Evolutionary conservation across 2,329 filamentous ascomycete genomes (phyloP).

Genomic region (Orbilia oligospora): DNA sequence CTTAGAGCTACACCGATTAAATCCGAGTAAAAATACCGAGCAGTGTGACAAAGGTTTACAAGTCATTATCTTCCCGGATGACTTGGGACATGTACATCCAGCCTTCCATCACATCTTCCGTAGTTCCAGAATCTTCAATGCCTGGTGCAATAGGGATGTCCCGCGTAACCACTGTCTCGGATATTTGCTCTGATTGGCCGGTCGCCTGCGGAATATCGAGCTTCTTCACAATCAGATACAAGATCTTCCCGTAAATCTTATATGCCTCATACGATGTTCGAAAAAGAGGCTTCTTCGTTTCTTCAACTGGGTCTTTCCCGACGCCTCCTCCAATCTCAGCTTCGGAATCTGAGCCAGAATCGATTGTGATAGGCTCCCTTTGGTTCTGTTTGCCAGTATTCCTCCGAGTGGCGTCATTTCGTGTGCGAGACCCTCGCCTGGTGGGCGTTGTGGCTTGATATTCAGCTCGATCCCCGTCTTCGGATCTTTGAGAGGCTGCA

Average conservation of each 20-base stretch:
- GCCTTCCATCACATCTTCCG: constrained; percentile 78
- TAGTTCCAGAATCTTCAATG: constrained; percentile 60
- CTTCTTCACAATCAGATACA: constrained; percentile 85
- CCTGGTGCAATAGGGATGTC: constrained; percentile 51
- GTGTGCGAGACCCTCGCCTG: constrained; percentile 39
- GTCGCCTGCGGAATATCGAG: constrained; percentile 35
- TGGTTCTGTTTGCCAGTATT: constrained; percentile 30
- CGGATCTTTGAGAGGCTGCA: constrained; percentile 27
- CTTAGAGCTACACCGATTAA: constrained; percentile 18
- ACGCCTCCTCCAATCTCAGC: constrained; percentile 31
- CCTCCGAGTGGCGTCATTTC: constrained; percentile 43
- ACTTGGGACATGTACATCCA: constrained; percentile 85
- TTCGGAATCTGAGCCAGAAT: constrained; percentile 52
- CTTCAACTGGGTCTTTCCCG: constrained; percentile 69
- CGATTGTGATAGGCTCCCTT: constrained; percentile 37
- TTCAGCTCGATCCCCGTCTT: constrained; percentile 56
- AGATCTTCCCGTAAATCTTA: constrained; percentile 91
- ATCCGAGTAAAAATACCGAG: background rate
- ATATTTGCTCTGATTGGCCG: constrained; percentile 35
- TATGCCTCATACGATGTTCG: constrained; percentile 94
- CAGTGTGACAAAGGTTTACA: constrained; percentile 20
- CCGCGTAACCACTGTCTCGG: constrained; percentile 63
- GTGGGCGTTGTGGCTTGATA: constrained; percentile 53
- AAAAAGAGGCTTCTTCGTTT: constrained; percentile 92
- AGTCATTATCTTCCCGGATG: constrained; percentile 59